A percentile compares a stretch with the other conserved stretches of the same genome.
phyloP scores from a whole-genome alignment of 345 rosid genomes.

The Salix udensis region DNA sequence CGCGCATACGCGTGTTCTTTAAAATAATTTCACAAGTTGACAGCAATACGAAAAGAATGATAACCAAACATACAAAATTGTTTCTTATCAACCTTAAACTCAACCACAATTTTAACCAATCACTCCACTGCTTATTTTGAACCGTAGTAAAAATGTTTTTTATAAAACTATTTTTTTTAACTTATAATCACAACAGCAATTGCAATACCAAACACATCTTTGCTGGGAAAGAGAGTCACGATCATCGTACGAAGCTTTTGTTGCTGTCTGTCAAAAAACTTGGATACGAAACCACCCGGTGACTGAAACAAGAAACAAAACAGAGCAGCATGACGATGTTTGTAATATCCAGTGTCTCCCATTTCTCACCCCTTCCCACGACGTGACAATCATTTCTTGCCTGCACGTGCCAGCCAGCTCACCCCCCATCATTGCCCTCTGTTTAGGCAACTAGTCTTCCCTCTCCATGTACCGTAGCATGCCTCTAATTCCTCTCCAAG shows the following conservation, averaged over 20 bases:
- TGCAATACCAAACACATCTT: too few relatives aligned
- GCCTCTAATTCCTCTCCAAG: neutral
- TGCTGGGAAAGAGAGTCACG: neutral
- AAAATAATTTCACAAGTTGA: too few relatives aligned
- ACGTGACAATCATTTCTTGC: conserved; percentile 32
- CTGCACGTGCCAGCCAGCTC: conserved; percentile 37
- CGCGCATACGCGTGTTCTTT: too few relatives aligned
- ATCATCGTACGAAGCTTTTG: neutral
- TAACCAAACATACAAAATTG: too few relatives aligned
- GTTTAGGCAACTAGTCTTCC: neutral
- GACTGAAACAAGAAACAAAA: too few relatives aligned
- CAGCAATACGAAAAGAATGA: too few relatives aligned
- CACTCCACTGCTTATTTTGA: too few relatives aligned
- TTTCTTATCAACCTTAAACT: too few relatives aligned
- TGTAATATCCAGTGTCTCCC: neutral
- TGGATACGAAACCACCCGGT: neutral
- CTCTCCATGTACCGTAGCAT: neutral
- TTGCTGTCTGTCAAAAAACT: neutral
- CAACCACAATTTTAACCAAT: too few relatives aligned
- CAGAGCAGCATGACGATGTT: neutral
- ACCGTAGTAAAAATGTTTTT: too few relatives aligned
- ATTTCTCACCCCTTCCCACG: conserved; percentile 5
- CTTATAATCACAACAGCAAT: too few relatives aligned
- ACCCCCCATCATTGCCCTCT: neutral
- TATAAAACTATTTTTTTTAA: too few relatives aligned